phyloP scores from a whole-genome alignment of 202 grass and related monocot species.

The Brachypodium distachyon region DNA sequence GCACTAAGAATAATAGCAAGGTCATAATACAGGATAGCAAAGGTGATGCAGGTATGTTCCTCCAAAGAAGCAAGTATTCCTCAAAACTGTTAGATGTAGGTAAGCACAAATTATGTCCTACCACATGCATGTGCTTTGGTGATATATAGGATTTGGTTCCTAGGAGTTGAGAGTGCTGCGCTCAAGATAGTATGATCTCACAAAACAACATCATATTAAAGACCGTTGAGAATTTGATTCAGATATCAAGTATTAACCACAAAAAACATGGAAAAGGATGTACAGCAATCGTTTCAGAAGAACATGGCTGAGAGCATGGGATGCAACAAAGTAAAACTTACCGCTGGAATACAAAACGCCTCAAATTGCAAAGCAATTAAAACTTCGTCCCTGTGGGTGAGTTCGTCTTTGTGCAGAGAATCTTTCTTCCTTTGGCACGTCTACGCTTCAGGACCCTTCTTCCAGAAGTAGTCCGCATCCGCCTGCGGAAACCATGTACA shows the following conservation, averaged over 20 bases:
- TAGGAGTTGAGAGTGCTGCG: not conserved
- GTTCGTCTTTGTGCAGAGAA: constrained; percentile 85
- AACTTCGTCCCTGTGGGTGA: constrained; percentile 45
- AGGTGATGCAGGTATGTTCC: not conserved
- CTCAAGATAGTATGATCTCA: not conserved
- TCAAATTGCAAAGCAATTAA: constrained; percentile 16
- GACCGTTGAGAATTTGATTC: not conserved
- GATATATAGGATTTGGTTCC: not conserved
- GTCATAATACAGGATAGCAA: not conserved
- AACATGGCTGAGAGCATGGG: not conserved
- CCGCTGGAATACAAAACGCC: not conserved
- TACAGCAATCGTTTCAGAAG: constrained; percentile 21
- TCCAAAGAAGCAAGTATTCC: not conserved
- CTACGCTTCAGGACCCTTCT: constrained; percentile 67
- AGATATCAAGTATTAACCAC: constrained; percentile 2
- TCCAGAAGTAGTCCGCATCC: constrained; percentile 61
- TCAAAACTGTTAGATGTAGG: not conserved
- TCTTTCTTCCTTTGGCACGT: constrained; percentile 74
- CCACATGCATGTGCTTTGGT: not conserved
- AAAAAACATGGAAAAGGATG: not conserved
- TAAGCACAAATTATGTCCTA: not conserved
- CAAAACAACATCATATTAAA: not conserved
- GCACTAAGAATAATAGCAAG: not conserved
- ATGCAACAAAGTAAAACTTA: constrained; percentile 22
- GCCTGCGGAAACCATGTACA: constrained; percentile 71